Base-by-base conservation (phyloP, 1,284 basidiomycete genomes). In the Paramarasmius palmivorus region DNA sequence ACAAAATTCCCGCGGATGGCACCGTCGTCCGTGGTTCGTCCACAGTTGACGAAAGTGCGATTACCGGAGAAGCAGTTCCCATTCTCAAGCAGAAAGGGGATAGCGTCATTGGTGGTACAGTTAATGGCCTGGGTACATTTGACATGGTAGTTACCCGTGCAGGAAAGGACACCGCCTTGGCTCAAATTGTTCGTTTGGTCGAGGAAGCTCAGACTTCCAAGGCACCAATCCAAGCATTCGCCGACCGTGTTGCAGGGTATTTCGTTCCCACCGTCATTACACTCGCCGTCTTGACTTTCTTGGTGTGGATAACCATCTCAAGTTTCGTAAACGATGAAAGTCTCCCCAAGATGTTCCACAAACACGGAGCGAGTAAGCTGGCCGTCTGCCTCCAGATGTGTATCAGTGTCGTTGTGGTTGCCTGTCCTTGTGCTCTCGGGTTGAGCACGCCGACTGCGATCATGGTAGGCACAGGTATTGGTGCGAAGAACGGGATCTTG, bases 391-490 rank as follows among this genome's bases (percentile, higher is more conserved):
- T 99, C 56, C 95, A 98, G 75, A 87, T 99, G 59, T 98, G 96
- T 69, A 99, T 99, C 66, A 95, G 92, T 48, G 96, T 99, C 58
- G 85, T 99, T 54, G 97, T 99, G 41, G 95, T 99, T 53, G 97
- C 97, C 3, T 99, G 97, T 68, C 97, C 97, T 0, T 99, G 97
- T 67, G 97, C 97, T 0, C 81, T 99, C 25, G 97, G 97, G 2
- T 81, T 99, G 52, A 93, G 92, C 55, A 99, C 97, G 0, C 97
- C 97, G 0, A 99, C 97, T 0, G 97, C 97, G 1, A 95, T 99
- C 71, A 99, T 99, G 97, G 97, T 99, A 37, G 97, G 97, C 26
- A 99, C 97, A 0, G 97, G 97, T 0, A 88, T 99, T 51, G 97
- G 97, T 1, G 97, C 97, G 10, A 83, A 92, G 75, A 95, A 98